phyloP scores from a whole-genome alignment of 2,329 filamentous ascomycete genomes.

The Microdochium bolleyi region DNA sequence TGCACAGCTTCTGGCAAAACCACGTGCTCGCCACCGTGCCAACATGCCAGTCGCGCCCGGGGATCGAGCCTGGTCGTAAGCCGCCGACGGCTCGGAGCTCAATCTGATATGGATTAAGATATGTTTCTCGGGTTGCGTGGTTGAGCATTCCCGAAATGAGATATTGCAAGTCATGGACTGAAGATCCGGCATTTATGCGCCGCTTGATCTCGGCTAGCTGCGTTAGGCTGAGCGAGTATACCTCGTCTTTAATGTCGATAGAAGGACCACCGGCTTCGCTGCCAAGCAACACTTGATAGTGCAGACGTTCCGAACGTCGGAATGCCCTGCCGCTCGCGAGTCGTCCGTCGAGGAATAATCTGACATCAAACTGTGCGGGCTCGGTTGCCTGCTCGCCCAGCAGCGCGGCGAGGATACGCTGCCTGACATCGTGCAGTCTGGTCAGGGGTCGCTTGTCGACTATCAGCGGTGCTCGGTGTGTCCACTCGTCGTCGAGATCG shows the following conservation, averaged over 20 bases:
- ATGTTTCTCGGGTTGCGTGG: too few relatives aligned
- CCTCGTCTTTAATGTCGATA: neutral
- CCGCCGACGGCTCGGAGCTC: conserved; percentile 20
- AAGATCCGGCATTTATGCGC: conserved; percentile 9
- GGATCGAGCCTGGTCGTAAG: conserved; percentile 16
- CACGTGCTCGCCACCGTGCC: conserved; percentile 14
- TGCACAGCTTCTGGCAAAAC: conserved; percentile 21
- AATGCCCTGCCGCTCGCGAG: neutral
- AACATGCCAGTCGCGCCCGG: conserved; percentile 23
- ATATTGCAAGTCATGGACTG: conserved; percentile 16
- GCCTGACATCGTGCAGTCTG: neutral
- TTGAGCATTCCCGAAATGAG: conserved; percentile 12
- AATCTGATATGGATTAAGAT: conserved; percentile 15
- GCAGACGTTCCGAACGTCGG: neutral
- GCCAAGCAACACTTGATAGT: neutral
- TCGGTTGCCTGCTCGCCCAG: neutral
- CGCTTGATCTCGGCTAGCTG: neutral
- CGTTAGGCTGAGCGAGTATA: neutral
- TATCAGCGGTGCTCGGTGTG: neutral
- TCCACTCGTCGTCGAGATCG: neutral
- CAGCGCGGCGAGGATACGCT: neutral
- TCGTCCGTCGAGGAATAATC: neutral
- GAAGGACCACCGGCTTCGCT: neutral
- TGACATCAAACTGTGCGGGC: neutral
- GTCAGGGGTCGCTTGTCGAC: neutral